Conservation (phyloP, 345 rosid genomes). For the Brassica juncea region DNA sequence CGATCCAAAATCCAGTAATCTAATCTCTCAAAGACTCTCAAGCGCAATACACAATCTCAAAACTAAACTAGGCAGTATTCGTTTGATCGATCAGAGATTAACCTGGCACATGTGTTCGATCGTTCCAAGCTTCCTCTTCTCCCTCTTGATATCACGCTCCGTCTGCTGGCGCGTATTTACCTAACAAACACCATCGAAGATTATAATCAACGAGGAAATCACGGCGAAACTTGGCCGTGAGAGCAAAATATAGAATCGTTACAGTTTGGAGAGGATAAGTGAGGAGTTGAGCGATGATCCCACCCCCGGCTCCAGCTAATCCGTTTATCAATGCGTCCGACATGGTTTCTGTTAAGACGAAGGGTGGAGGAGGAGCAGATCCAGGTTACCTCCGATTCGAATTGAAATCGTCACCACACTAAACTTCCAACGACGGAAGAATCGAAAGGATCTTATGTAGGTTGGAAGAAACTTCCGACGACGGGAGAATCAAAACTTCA, state of each 20-base stretch:
- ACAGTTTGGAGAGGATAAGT: conserved; percentile 97
- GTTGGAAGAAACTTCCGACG: not conserved
- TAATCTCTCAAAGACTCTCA: not conserved
- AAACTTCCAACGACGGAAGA: not conserved
- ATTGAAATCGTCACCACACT: not conserved
- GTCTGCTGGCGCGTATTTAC: conserved; percentile 97
- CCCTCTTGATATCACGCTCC: conserved; percentile 80
- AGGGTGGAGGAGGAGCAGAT: not conserved
- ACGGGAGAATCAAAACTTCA: not conserved
- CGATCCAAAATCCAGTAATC: not conserved
- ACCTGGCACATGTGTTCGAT: conserved; percentile 85
- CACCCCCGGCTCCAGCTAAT: conserved; percentile 94
- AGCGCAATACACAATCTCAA: not conserved
- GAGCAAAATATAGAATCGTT: conserved; percentile 22
- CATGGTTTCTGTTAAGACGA: conserved; percentile 40
- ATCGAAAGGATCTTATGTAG: conserved; percentile 15
- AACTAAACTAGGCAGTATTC: not conserved
- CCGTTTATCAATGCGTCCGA: conserved; percentile 97
- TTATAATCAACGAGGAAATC: not conserved
- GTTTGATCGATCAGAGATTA: not conserved
- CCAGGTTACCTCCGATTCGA: conserved; percentile 19
- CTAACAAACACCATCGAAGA: conserved; percentile 39
- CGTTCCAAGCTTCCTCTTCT: conserved; percentile 78
- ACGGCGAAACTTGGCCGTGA: not conserved
- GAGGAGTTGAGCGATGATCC: conserved; percentile 94